Percentiles rank a stretch among this genome's conserved stretches.
phyloP scores from a whole-genome alignment of 2,329 filamentous ascomycete genomes.

The Phaeoacremonium minimum region DNA sequence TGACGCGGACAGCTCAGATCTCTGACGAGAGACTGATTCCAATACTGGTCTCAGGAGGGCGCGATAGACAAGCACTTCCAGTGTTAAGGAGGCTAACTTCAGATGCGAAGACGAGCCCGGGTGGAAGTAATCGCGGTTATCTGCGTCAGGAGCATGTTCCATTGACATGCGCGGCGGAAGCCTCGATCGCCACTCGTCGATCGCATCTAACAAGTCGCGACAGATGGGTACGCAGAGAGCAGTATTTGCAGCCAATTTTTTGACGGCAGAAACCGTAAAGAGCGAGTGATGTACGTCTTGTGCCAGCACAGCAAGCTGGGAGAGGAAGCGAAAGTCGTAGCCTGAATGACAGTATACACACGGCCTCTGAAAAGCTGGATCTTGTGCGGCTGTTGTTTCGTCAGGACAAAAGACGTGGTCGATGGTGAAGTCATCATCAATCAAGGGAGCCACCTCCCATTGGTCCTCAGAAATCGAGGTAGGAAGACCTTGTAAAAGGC shows the following conservation, averaged over 20 bases:
- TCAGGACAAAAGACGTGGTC: background rate
- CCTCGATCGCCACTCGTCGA: background rate
- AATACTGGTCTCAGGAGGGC: background rate
- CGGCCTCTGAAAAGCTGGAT: too few species aligned
- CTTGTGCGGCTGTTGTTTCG: background rate
- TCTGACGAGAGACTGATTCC: too few species aligned
- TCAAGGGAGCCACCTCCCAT: background rate
- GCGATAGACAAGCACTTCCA: background rate
- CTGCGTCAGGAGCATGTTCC: background rate
- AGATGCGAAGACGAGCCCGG: background rate
- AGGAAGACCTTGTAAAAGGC: background rate
- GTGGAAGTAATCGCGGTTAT: background rate
- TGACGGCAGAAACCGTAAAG: background rate
- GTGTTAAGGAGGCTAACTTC: background rate
- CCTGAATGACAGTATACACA: background rate
- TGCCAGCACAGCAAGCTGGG: background rate
- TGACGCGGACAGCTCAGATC: too few species aligned
- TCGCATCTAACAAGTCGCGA: background rate
- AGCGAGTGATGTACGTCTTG: background rate
- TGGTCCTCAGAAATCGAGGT: background rate
- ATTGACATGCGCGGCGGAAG: background rate
- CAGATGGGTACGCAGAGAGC: background rate
- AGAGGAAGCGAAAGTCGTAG: background rate
- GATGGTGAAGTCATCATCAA: background rate
- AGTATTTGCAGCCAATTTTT: background rate